Evolutionary conservation across 2,329 filamentous ascomycete genomes (phyloP).

Genomic region (Aspergillus versicolor): DNA sequence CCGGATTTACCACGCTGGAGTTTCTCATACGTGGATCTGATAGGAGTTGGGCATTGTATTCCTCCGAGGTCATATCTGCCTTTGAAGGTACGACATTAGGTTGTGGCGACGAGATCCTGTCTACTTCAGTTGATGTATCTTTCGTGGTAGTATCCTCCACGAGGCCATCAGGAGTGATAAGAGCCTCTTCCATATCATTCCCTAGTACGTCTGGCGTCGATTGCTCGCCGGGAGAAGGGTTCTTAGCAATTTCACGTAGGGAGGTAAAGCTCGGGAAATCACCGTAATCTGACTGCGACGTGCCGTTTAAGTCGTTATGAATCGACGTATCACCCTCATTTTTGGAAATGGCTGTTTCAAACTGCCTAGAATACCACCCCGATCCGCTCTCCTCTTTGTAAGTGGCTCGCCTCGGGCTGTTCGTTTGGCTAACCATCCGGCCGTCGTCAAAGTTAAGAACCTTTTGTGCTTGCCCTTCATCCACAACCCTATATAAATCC

Average conservation of each 20-base stretch:
- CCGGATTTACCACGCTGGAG: constrained; percentile 86
- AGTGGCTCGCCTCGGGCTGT: constrained; percentile 54
- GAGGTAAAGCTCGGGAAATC: constrained; percentile 36
- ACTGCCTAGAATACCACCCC: constrained; percentile 66
- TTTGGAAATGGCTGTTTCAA: constrained; percentile 62
- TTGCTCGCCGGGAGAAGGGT: neutral
- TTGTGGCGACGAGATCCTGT: constrained; percentile 19
- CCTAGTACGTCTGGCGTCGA: neutral
- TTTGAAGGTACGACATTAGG: constrained; percentile 29
- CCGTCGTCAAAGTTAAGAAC: constrained; percentile 66
- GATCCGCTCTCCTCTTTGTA: constrained; percentile 79
- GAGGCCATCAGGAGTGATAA: neutral
- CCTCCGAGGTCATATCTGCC: constrained; percentile 72
- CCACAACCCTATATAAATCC: constrained; percentile 78
- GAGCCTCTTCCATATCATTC: neutral
- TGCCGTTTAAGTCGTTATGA: constrained; percentile 26
- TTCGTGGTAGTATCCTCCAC: neutral
- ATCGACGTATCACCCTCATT: constrained; percentile 17
- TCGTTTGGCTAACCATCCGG: constrained; percentile 65
- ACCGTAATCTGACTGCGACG: constrained; percentile 46
- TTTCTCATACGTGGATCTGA: constrained; percentile 83
- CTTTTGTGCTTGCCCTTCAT: constrained; percentile 80
- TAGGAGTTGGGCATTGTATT: constrained; percentile 84
- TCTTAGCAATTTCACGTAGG: constrained; percentile 16
- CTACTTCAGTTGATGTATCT: neutral